Evolutionary conservation across 2,329 filamentous ascomycete species (phyloP).

Genomic region (Achaetomium macrosporum): DNA sequence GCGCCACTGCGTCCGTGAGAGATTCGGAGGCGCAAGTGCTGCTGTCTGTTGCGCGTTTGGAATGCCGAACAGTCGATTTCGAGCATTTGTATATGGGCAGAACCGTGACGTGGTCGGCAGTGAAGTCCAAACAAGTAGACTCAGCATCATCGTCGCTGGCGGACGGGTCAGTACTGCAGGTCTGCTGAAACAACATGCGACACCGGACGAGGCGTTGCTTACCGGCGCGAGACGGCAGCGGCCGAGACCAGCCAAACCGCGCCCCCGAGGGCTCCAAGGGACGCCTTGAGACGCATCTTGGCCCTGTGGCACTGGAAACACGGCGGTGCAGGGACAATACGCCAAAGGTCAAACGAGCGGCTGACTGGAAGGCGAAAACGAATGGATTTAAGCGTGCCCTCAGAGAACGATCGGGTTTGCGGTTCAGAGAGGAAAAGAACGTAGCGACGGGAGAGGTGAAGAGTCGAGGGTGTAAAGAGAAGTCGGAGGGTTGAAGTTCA

Average conservation of each 20-base stretch:
- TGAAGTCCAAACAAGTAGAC: neutral
- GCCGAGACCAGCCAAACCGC: constrained; percentile 31
- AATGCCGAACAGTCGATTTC: neutral
- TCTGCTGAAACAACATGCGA: no score
- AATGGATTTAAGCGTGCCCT: neutral
- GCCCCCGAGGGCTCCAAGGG: constrained; percentile 33
- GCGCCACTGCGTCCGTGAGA: constrained; percentile 19
- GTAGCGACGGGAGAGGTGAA: neutral
- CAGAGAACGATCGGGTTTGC: neutral
- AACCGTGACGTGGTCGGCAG: neutral
- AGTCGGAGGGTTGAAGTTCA: no score
- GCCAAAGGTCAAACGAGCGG: neutral
- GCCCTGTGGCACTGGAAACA: neutral
- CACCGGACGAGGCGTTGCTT: constrained; percentile 19
- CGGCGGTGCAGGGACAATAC: neutral
- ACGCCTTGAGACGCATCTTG: constrained; percentile 36
- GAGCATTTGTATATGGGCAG: neutral
- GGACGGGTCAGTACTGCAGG: constrained; percentile 3
- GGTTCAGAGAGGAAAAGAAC: neutral
- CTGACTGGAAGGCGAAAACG: neutral
- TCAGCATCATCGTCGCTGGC: constrained; percentile 6
- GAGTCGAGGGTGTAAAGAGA: neutral
- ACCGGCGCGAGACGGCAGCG: constrained; percentile 33
- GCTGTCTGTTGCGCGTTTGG: no score
- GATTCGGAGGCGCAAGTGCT: constrained; percentile 4